These are phyloP conservation scores for Verruconis gallopava DNA, from an alignment of 2,329 filamentous ascomycete genomes.

Conservation along the genomic window DNA sequence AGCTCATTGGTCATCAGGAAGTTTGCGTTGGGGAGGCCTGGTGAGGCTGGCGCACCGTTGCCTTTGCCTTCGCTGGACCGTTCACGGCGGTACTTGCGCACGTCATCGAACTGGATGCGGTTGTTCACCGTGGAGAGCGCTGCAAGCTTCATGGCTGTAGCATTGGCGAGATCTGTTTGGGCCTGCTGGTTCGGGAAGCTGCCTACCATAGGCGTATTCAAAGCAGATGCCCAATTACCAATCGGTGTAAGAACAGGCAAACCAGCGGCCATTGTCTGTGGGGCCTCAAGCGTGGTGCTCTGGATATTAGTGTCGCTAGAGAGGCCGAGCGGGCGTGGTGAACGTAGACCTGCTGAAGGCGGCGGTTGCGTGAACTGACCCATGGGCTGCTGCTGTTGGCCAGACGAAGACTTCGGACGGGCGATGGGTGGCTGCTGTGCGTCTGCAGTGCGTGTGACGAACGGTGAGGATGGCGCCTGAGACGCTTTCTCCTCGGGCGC, in stretches of 20 bases:
- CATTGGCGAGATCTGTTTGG: slow-evolving; percentile 91
- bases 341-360: slow-evolving; percentile 64
- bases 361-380: slow-evolving; percentile 85
- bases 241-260: slow-evolving; percentile 80
- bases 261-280: slow-evolving; percentile 55
- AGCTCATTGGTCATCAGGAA: slow-evolving; percentile 92
- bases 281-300: slow-evolving; percentile 65
- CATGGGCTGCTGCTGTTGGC: slow-evolving; percentile 60
- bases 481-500: slow-evolving; percentile 49
- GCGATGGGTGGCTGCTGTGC: slow-evolving; percentile 38
- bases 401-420: slow-evolving; percentile 65
- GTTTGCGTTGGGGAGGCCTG: slow-evolving; percentile 54
- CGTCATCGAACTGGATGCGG: slow-evolving; percentile 90
- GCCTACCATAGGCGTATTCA: slow-evolving; percentile 90
- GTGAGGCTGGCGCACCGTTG: slow-evolving; percentile 43
- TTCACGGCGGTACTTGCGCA: slow-evolving; percentile 86
- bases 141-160: slow-evolving; percentile 96
- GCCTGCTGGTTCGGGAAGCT: slow-evolving; percentile 55
- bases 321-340: slow-evolving; percentile 59
- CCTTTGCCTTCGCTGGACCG: slow-evolving; percentile 73
- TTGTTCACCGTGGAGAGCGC: slow-evolving; percentile 97
- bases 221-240: slow-evolving; percentile 96
- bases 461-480: slow-evolving; percentile 65
- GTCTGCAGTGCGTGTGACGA: slow-evolving; percentile 49
- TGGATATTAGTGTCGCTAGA: slow-evolving; percentile 60